Percentiles rank a stretch among this genome's conserved stretches.
phyloP scores from a whole-genome alignment of 163 green algal genomes.

The Scenedesmus sp. region DNA sequence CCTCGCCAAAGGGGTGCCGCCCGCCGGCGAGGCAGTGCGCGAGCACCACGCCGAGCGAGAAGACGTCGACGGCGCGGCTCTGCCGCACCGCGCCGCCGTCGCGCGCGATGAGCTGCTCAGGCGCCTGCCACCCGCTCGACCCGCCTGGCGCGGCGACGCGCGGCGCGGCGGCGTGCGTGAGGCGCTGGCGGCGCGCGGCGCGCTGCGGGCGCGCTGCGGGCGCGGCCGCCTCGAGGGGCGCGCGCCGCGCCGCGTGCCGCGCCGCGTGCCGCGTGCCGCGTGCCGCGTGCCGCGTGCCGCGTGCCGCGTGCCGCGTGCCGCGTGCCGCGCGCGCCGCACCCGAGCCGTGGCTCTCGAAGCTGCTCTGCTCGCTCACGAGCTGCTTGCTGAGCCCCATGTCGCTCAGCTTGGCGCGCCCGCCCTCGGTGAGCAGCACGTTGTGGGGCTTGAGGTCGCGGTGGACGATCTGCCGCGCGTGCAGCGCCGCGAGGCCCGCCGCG shows the following conservation, averaged over 20 bases:
- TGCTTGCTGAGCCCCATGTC: constrained; percentile 98
- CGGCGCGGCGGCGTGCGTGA: too few species aligned
- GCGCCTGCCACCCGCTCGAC: constrained; percentile 94
- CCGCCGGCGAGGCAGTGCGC: constrained; percentile 90
- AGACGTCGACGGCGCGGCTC: constrained; percentile 92
- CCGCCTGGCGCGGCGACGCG: constrained; percentile 59
- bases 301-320: too few species aligned
- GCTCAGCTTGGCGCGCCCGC: constrained; percentile 85
- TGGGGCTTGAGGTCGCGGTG: constrained; percentile 67
- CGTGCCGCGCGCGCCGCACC: constrained; percentile 31
- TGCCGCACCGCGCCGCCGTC: constrained; percentile 72
- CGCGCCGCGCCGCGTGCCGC: too few species aligned
- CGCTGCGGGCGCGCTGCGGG: too few species aligned
- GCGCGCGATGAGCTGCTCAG: constrained; percentile 88
- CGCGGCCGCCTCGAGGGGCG: too few species aligned
- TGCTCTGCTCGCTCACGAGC: constrained; percentile 83
- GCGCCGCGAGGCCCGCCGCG: constrained; percentile 56
- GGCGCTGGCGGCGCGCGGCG: too few species aligned
- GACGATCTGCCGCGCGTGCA: constrained; percentile 86
- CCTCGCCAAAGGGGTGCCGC: constrained; percentile 90
- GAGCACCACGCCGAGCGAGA: constrained; percentile 91
- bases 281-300: too few species aligned
- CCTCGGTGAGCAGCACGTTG: constrained; percentile 64
- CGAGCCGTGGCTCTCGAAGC: constrained; percentile 83
- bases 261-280: too few species aligned